Conservation (phyloP, 352 stramenopile genomes). For the Phytophthora melonis region DNA sequence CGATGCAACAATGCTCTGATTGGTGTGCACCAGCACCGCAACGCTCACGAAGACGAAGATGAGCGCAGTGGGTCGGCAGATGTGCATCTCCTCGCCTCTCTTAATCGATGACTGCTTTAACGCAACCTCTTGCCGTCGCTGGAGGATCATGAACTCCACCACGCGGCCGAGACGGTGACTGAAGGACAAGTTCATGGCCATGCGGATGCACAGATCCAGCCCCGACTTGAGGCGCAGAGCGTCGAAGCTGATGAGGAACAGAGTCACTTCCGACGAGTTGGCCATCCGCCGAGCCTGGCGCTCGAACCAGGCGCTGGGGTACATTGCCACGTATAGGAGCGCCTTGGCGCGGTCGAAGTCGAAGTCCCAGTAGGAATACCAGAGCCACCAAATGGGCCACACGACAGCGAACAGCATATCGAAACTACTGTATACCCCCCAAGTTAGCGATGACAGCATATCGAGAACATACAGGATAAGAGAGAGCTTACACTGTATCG, state of each 20-base stretch:
- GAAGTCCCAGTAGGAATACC: conserved; percentile 25
- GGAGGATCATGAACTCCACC: conserved; percentile 16
- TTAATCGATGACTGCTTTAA: not conserved
- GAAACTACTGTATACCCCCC: conserved; percentile 11
- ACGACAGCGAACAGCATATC: conserved; percentile 32
- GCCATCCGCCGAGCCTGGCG: conserved; percentile 18
- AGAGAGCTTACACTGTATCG: conserved; percentile 21
- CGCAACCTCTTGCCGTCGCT: not conserved
- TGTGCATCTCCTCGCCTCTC: not conserved
- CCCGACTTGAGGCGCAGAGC: conserved; percentile 26
- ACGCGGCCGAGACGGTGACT: conserved; percentile 23
- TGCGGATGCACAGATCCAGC: conserved; percentile 15
- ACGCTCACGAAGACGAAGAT: conserved; percentile 10
- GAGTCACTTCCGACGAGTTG: conserved; percentile 21
- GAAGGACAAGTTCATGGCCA: conserved; percentile 34
- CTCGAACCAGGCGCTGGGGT: conserved; percentile 13
- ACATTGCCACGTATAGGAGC: conserved; percentile 18
- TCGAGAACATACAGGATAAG: too few relatives aligned
- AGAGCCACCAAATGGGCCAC: conserved; percentile 26
- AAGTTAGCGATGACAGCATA: too few relatives aligned
- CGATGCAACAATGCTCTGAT: conserved; percentile 5
- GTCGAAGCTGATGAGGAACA: conserved; percentile 36
- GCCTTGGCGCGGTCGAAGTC: conserved; percentile 23
- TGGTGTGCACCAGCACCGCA: conserved; percentile 9
- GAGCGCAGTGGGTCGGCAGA: not conserved